Evolutionary conservation across 1,284 basidiomycete species (phyloP).

Genomic region (Tylopilus sp.): DNA sequence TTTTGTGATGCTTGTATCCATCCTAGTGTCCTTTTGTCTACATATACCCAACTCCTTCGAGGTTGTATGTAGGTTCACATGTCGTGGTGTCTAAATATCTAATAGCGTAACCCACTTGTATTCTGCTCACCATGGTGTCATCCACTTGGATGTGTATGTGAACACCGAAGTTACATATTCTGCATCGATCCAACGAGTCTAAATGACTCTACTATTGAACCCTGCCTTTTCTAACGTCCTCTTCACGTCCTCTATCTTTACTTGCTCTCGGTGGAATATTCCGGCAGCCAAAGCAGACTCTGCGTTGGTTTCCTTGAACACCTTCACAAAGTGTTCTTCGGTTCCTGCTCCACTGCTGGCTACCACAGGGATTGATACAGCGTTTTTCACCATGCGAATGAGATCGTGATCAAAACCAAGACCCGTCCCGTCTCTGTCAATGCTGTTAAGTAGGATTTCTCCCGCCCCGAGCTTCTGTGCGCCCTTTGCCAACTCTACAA

Average conservation of each 20-base stretch:
- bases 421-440: constrained; percentile 95
- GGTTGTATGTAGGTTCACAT: constrained; percentile 37
- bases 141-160: neutral
- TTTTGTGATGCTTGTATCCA: constrained; percentile 34
- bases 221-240: constrained; percentile 47
- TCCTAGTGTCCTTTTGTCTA: constrained; percentile 32
- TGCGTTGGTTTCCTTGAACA: constrained; percentile 76
- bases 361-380: constrained; percentile 89
- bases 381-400: constrained; percentile 71
- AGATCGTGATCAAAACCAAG: constrained; percentile 91
- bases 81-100: constrained; percentile 28
- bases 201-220: constrained; percentile 49
- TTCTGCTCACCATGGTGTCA: neutral
- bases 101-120: constrained; percentile 30
- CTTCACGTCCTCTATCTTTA: constrained; percentile 75
- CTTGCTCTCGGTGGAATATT: constrained; percentile 94
- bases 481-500: constrained; percentile 86
- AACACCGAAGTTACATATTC: neutral
- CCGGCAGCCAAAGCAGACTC: constrained; percentile 97
- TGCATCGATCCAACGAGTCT: constrained; percentile 3
- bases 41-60: constrained; percentile 32
- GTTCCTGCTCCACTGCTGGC: constrained; percentile 92
- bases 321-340: constrained; percentile 80
- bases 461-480: constrained; percentile 91
- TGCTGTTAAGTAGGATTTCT: constrained; percentile 94